Conservation (phyloP, 768 basidiomycete species). For the Russula virescens region DNA sequence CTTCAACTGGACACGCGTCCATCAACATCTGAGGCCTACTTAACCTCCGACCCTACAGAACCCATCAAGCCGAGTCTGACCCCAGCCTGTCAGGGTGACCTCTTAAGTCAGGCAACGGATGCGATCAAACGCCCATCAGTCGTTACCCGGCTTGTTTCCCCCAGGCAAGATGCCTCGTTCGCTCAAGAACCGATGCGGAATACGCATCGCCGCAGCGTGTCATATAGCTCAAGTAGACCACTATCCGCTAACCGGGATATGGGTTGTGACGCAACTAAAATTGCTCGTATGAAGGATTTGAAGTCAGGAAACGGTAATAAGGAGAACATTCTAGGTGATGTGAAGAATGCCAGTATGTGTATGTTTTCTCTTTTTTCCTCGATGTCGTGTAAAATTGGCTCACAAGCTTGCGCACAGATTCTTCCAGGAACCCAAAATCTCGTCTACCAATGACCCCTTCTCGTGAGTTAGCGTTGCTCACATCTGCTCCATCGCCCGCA, state of each 20-base stretch:
- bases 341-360: background rate
- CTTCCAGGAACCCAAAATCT: conserved; percentile 2
- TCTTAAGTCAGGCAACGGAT: conserved; percentile 2
- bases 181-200: conserved; percentile 2
- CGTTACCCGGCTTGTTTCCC: background rate
- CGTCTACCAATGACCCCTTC: conserved; percentile 40
- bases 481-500: conserved; percentile 50
- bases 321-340: conserved; percentile 7
- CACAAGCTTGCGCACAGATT: background rate
- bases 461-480: conserved; percentile 37
- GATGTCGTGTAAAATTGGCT: background rate
- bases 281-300: background rate
- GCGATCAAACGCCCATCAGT: background rate
- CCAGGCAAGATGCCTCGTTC: background rate
- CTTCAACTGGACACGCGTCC: conserved; percentile 1
- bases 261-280: background rate
- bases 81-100: background rate
- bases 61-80: background rate
- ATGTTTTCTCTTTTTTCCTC: background rate
- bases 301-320: conserved; percentile 14
- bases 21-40: background rate
- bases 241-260: background rate
- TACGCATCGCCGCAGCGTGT: conserved; percentile 16
- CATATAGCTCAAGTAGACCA: conserved; percentile 2
- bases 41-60: background rate